Evolutionary conservation across 1,284 basidiomycete species (phyloP).

Genomic region (Trametes polyzona): DNA sequence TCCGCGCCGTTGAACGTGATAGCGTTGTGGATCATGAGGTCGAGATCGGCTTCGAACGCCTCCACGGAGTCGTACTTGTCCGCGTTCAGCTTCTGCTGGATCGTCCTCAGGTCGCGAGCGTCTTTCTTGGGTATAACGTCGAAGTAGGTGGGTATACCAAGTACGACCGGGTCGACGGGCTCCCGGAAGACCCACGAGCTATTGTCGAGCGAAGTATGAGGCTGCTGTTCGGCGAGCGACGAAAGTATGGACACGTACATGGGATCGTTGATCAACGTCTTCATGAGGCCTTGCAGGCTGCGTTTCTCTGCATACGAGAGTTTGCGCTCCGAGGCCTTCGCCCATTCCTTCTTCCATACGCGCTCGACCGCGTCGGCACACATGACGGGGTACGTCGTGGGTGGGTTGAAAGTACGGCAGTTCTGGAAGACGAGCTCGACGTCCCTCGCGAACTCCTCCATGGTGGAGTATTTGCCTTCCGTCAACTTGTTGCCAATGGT

Average conservation of each 20-base stretch:
- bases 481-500: conserved; percentile 81
- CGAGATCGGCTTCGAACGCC: conserved; percentile 80
- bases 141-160: conserved; percentile 84
- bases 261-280: conserved; percentile 71
- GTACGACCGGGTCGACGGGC: conserved; percentile 79
- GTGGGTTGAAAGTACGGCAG: conserved; percentile 88
- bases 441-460: conserved; percentile 85
- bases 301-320: conserved; percentile 84
- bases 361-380: conserved; percentile 79
- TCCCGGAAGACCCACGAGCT: conserved; percentile 83
- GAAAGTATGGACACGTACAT: conserved; percentile 51
- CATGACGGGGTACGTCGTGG: conserved; percentile 73
- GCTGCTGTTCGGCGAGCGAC: neutral
- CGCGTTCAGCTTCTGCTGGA: conserved; percentile 80
- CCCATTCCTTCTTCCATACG: conserved; percentile 87
- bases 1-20: conserved; percentile 84
- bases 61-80: conserved; percentile 84
- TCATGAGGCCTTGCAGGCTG: conserved; percentile 74
- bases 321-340: conserved; percentile 74
- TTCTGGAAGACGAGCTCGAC: conserved; percentile 88
- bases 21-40: conserved; percentile 86
- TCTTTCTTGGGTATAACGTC: conserved; percentile 83
- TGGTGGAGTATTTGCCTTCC: conserved; percentile 69
- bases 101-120: conserved; percentile 86
- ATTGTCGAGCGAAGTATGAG: conserved; percentile 6